Conservation (phyloP, 768 basidiomycete genomes). For the Ramaria sp. region DNA sequence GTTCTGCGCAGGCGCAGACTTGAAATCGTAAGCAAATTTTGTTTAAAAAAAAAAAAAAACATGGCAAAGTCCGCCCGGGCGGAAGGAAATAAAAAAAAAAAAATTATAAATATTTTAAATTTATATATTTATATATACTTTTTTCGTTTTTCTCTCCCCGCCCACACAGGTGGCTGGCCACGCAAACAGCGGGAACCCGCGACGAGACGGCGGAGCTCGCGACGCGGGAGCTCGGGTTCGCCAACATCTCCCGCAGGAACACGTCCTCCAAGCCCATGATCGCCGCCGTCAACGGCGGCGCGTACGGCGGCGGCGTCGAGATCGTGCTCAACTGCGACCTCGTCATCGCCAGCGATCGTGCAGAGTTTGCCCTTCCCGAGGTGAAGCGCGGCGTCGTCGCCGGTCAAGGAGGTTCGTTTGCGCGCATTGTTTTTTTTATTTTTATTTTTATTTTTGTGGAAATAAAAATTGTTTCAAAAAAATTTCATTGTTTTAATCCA, state of each 20-base stretch:
- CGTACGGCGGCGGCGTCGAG: conserved; percentile 46
- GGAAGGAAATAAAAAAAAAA: too few relatives aligned
- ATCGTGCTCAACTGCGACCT: conserved; percentile 69
- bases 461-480: neutral
- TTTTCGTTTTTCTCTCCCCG: too few relatives aligned
- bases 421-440: conserved; percentile 16
- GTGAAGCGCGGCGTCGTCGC: conserved; percentile 71
- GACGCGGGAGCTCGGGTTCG: conserved; percentile 49
- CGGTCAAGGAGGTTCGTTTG: conserved; percentile 61
- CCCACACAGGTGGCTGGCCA: conserved; percentile 45
- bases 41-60: too few relatives aligned
- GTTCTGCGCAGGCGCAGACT: conserved; percentile 76
- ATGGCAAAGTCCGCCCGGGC: too few relatives aligned
- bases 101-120: too few relatives aligned
- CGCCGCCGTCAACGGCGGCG: conserved; percentile 71
- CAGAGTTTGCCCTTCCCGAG: conserved; percentile 66
- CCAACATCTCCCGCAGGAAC: conserved; percentile 56
- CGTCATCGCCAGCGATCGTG: conserved; percentile 54
- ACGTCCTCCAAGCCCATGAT: conserved; percentile 60
- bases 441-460: neutral
- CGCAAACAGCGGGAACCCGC: conserved; percentile 32
- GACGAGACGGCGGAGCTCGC: conserved; percentile 34
- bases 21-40: conserved; percentile 59
- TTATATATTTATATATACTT: too few relatives aligned
- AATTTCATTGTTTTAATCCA: too few relatives aligned